Evolutionary conservation across 129 eudicot species (phyloP).

Genomic region (Chrysanthemum makinoi): DNA sequence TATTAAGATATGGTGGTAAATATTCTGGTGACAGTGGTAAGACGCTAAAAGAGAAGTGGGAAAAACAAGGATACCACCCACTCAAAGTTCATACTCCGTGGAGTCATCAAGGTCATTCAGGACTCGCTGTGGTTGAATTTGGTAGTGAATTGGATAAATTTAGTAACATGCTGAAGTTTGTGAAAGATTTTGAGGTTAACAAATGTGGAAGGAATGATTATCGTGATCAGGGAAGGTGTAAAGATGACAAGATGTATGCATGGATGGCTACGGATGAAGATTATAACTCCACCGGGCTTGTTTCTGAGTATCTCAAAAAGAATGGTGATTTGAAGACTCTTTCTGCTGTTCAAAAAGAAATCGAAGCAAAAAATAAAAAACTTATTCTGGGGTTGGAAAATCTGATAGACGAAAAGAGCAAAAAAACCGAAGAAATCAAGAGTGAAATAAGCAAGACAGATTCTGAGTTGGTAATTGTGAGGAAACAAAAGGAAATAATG

Average conservation of each 20-base stretch:
- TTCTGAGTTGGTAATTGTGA: slow-evolving; percentile 24
- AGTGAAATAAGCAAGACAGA: slow-evolving; percentile 50
- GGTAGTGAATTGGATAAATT: slow-evolving; percentile 55
- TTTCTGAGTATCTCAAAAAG: slow-evolving; percentile 49
- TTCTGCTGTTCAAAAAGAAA: slow-evolving; percentile 52
- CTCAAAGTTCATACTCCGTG: slow-evolving; percentile 62
- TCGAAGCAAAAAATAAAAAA: slow-evolving; percentile 29
- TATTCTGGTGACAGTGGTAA: slow-evolving; percentile 60
- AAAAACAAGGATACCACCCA: slow-evolving; percentile 53
- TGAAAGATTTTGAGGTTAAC: slow-evolving; percentile 45
- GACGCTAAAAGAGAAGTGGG: slow-evolving; percentile 53
- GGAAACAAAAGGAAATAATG: slow-evolving; percentile 49
- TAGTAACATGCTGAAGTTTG: slow-evolving; percentile 43
- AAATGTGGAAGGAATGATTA: slow-evolving; percentile 56
- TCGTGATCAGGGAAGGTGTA: slow-evolving; percentile 24
- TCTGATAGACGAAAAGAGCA: slow-evolving; percentile 38
- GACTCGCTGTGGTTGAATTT: slow-evolving; percentile 63
- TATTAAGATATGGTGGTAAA: slow-evolving; percentile 37
- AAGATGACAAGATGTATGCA: slow-evolving; percentile 59
- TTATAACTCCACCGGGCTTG: slow-evolving; percentile 35
- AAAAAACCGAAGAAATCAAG: slow-evolving; percentile 48
- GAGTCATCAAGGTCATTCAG: slow-evolving; percentile 55
- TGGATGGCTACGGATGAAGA: slow-evolving; percentile 71
- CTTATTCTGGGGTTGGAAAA: slow-evolving; percentile 37
- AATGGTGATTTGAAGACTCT: slow-evolving; percentile 60